Evolutionary conservation across 2,329 filamentous ascomycete genomes (phyloP).

Genomic region (Monascus ruber): DNA sequence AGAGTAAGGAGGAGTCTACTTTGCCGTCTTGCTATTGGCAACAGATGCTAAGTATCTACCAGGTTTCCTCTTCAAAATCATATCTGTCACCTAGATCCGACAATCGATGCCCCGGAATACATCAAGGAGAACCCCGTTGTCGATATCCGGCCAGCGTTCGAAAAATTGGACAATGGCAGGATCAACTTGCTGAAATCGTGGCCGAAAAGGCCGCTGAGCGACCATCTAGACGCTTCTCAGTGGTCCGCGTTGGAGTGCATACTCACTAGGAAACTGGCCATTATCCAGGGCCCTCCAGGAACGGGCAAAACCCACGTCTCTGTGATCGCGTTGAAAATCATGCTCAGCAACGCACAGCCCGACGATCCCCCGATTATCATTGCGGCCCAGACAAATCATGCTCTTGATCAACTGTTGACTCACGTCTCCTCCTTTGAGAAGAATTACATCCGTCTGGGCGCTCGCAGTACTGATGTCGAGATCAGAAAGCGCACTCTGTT

Average conservation of each 20-base stretch:
- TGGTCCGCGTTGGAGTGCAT: slow-evolving; percentile 57
- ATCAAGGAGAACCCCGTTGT: slow-evolving; percentile 38
- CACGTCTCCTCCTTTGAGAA: slow-evolving; percentile 52
- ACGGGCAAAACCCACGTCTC: slow-evolving; percentile 77
- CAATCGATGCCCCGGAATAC: slow-evolving; percentile 42
- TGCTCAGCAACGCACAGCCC: slow-evolving; percentile 47
- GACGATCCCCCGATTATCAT: slow-evolving; percentile 61
- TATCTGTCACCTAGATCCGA: slow-evolving; percentile 26
- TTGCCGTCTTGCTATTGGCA: slow-evolving; percentile 1
- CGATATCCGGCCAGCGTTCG: slow-evolving; percentile 39
- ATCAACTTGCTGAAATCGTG: slow-evolving; percentile 46
- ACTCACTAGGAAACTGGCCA: slow-evolving; percentile 57
- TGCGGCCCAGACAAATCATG: slow-evolving; percentile 82
- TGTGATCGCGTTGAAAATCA: slow-evolving; percentile 54
- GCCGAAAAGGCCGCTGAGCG: slow-evolving; percentile 30
- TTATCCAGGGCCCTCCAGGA: slow-evolving; percentile 74
- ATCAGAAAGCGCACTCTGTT: slow-evolving; percentile 58
- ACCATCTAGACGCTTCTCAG: slow-evolving; percentile 59
- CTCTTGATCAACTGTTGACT: slow-evolving; percentile 67
- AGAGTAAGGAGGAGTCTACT: slow-evolving; percentile 19
- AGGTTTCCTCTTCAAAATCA: slow-evolving; percentile 37
- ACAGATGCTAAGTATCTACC: background rate
- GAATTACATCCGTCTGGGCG: slow-evolving; percentile 56
- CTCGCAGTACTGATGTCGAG: slow-evolving; percentile 53
- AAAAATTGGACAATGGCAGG: slow-evolving; percentile 27